Evolutionary conservation across 1,284 basidiomycete species (phyloP).

Genomic region (Rhodotorula sp.): DNA sequence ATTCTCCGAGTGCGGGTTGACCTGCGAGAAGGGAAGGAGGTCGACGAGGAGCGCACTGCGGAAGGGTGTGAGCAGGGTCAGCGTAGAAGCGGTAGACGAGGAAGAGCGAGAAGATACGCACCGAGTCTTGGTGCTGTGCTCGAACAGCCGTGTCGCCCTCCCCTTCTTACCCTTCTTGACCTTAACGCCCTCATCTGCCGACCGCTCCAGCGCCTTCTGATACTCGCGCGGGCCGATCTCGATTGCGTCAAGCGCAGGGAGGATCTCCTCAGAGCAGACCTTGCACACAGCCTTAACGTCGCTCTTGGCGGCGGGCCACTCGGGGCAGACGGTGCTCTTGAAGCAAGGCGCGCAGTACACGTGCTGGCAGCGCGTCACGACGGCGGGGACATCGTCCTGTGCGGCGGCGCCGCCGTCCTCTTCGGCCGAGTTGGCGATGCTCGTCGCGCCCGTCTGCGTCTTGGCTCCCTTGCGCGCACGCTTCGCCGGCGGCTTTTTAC

Average conservation of each 20-base stretch:
- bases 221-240: slow-evolving; percentile 42
- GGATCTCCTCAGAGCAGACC: slow-evolving; percentile 65
- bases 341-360: slow-evolving; percentile 86
- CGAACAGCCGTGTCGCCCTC: slow-evolving; percentile 38
- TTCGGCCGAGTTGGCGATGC: slow-evolving; percentile 57
- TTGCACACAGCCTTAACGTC: slow-evolving; percentile 74
- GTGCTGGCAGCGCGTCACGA: slow-evolving; percentile 92
- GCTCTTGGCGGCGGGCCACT: slow-evolving; percentile 66
- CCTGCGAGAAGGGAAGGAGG: slow-evolving; percentile 47
- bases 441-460: slow-evolving; percentile 54
- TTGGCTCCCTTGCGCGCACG: slow-evolving; percentile 32
- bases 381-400: slow-evolving; percentile 59
- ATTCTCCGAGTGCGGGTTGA: slow-evolving; percentile 47
- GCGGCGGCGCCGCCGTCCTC: slow-evolving; percentile 49
- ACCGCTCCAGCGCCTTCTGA: slow-evolving; percentile 28
- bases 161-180: slow-evolving; percentile 20
- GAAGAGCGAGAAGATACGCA: slow-evolving; percentile 10
- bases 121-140: slow-evolving; percentile 47
- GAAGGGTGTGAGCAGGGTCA: neutral
- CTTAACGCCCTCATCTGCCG: slow-evolving; percentile 22
- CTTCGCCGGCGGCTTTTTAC: slow-evolving; percentile 53
- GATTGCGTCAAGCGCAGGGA: slow-evolving; percentile 45
- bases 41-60: slow-evolving; percentile 44
- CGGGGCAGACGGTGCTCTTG: slow-evolving; percentile 56
- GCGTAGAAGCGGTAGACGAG: neutral